Percentiles rank a stretch among this genome's conserved stretches.
phyloP scores from a whole-genome alignment of 305 asterid species.

The Caryopteris hybrid region DNA sequence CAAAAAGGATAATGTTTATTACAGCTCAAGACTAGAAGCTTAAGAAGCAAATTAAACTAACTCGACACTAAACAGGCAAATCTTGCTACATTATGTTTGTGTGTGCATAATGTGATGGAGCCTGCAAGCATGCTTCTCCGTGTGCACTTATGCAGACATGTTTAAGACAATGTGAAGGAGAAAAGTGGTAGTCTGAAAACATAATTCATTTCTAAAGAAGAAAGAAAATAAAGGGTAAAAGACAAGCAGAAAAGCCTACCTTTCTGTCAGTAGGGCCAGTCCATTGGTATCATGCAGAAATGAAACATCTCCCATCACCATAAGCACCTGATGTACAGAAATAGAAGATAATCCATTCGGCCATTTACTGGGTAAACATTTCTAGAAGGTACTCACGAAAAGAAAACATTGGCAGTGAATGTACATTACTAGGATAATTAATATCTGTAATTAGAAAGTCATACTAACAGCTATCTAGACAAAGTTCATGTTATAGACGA shows the following conservation, averaged over 20 bases:
- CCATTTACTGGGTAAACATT: neutral
- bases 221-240: neutral
- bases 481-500: neutral
- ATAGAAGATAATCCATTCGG: neutral
- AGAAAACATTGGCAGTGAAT: neutral
- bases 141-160: neutral
- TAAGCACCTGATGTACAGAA: conserved; percentile 53
- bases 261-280: conserved; percentile 61
- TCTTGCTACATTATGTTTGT: neutral
- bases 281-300: conserved; percentile 98
- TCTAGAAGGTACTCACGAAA: neutral
- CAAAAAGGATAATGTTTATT: neutral
- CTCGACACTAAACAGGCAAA: neutral
- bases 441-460: neutral
- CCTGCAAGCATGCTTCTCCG: neutral
- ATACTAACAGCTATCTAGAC: neutral
- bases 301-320: conserved; percentile 89
- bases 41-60: neutral
- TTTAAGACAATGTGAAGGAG: conserved; percentile 10
- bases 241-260: conserved; percentile 33
- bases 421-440: neutral
- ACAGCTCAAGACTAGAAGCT: neutral
- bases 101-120: neutral
- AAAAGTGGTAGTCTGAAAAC: conserved; percentile 1
- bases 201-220: neutral